A percentile compares a stretch with the other conserved stretches of the same genome.
phyloP scores from a whole-genome alignment of 2,329 filamentous ascomycete genomes.

The Magnaporthiopsis incrustans region DNA sequence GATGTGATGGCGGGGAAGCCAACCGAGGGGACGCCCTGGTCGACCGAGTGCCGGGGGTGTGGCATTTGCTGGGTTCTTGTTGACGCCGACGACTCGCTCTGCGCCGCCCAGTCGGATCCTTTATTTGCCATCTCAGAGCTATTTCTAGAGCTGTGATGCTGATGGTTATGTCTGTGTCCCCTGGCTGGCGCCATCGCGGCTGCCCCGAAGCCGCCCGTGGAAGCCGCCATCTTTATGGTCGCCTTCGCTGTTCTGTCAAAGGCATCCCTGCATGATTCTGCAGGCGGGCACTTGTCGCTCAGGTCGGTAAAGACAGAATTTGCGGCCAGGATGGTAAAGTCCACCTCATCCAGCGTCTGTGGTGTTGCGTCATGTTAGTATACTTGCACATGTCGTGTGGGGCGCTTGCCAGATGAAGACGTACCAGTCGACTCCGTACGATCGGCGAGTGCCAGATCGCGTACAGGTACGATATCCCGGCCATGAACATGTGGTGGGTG shows the following conservation, averaged over 20 bases:
- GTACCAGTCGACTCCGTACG: slow-evolving; percentile 76
- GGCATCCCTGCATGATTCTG: slow-evolving; percentile 88
- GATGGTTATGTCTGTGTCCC: neutral
- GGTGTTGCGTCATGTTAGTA: slow-evolving; percentile 18
- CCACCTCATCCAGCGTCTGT: slow-evolving; percentile 86
- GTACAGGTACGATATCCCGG: slow-evolving; percentile 91
- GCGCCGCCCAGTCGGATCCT: neutral
- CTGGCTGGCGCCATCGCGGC: neutral
- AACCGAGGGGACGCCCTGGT: slow-evolving; percentile 16
- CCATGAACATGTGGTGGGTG: slow-evolving; percentile 96
- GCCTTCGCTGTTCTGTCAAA: slow-evolving; percentile 94
- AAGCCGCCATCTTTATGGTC: slow-evolving; percentile 90
- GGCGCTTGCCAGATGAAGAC: slow-evolving; percentile 22
- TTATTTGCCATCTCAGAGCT: slow-evolving; percentile 12
- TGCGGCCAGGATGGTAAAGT: slow-evolving; percentile 88
- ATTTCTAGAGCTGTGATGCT: slow-evolving; percentile 13
- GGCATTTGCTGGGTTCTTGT: slow-evolving; percentile 12
- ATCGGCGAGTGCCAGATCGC: slow-evolving; percentile 94
- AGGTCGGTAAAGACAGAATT: slow-evolving; percentile 88
- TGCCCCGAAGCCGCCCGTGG: slow-evolving; percentile 71
- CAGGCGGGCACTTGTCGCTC: slow-evolving; percentile 89
- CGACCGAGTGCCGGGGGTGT: slow-evolving; percentile 12
- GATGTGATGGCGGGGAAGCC: slow-evolving; percentile 26
- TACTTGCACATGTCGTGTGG: too few species aligned
- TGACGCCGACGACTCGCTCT: slow-evolving; percentile 2